A percentile compares a stretch with the other conserved stretches of the same genome.
Evolutionary conservation across 2,329 filamentous ascomycete genomes (phyloP).

Genomic region (Botrytis pseudocinerea): DNA sequence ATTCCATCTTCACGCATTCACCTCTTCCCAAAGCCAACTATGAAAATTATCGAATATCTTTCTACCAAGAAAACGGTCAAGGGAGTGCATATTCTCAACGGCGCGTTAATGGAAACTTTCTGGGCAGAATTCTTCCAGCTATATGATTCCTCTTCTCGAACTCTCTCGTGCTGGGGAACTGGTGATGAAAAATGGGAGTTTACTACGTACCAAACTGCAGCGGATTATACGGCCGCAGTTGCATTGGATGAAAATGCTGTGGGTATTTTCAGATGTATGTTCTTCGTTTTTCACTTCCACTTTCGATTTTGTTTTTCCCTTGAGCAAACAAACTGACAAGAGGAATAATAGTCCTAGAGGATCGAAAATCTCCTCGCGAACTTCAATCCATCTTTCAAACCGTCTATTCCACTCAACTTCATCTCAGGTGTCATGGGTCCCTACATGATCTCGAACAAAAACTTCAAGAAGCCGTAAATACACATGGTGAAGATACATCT

Average conservation of each 20-base stretch:
- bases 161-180: background rate
- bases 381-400: too few relatives aligned
- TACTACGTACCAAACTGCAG: background rate
- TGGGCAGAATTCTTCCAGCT: background rate
- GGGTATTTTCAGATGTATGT: background rate
- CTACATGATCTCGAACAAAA: too few relatives aligned
- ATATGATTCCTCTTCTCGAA: background rate
- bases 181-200: background rate
- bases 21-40: background rate
- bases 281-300: background rate
- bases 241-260: background rate
- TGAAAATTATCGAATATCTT: background rate
- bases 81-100: background rate
- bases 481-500: background rate
- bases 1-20: background rate
- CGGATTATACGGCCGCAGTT: background rate
- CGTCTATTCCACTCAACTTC: too few relatives aligned
- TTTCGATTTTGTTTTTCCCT: background rate
- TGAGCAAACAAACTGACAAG: rapidly evolving
- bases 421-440: too few relatives aligned
- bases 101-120: background rate
- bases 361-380: background rate
- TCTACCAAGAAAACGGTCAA: background rate
- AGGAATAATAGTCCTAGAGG: background rate
- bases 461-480: too few relatives aligned